Evolutionary conservation across 257 asterid species (phyloP), one percentile per base, ranked within the genome.

Genomic region (Coffea canephora): DNA sequence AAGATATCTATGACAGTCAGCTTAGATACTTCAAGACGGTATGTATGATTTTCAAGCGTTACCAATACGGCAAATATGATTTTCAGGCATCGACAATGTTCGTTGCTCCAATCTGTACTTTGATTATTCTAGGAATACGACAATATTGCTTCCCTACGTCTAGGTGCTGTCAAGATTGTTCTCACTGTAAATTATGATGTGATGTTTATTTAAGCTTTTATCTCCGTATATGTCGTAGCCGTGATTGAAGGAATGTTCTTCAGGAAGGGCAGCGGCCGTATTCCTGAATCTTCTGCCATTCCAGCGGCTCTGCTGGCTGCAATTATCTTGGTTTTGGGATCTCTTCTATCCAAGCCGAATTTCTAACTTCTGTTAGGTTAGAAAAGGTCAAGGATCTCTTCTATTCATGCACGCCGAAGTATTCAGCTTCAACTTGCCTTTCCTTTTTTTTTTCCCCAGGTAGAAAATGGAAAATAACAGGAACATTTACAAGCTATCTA

Each of bases 191-290:
- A 69, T 55, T 67, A 79, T 19, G 75, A 77, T 18, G 84, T 83
- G 39, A 59, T 91, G 83, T 75, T 88, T 46, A 80, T 78, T 23
- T 92, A 91, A 80, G 69, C 78, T 31, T 80, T 73, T 10, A 45
- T 92, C 66, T 64, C 94, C 23, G 62, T 86, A 12, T 90, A 84
- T 74, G 87, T 88, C 43, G 10, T 90, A 75, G 8, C 89, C 48
- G 72, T 90, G 74, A 76, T 90, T 67, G 90, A 92, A 85, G 97
- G 97, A 74, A 92, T 92, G 93, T 15, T 90, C 48, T 68, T 89
- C 78, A 86, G 97, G 88, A 87, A 61, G 81, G 93, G 87, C 73
- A 84, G 67, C 5, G 93, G 91, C 6, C 78, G 90, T 0, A 52
- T 91, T 80, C 77, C 93, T 18, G 72, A 25, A 4, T 82, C 39